Conservation (phyloP, 371 early-diverging fungal species). For the Fennellomyces sp. region DNA sequence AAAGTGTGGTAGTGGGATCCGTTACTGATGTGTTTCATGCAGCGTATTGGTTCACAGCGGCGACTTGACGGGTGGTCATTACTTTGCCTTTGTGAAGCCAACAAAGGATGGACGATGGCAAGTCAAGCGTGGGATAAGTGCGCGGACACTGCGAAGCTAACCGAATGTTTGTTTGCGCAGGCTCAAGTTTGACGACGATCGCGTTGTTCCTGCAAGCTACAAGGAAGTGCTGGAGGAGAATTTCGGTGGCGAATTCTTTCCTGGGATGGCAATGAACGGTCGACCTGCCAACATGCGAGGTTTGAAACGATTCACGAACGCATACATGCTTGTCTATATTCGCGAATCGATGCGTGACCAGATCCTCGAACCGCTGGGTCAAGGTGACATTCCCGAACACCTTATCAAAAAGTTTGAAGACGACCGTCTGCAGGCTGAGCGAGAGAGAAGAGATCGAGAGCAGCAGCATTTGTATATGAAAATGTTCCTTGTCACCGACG, state of each 20-base stretch:
- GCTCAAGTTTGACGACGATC: constrained; percentile 97
- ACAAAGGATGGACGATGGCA: constrained; percentile 79
- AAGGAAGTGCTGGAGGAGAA: constrained; percentile 96
- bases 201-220: constrained; percentile 84
- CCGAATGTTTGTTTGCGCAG: constrained; percentile 11
- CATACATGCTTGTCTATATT: constrained; percentile 97
- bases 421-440: constrained; percentile 55
- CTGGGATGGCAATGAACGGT: constrained; percentile 16
- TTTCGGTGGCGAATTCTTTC: constrained; percentile 83
- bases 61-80: constrained; percentile 96
- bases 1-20: not conserved
- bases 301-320: constrained; percentile 87
- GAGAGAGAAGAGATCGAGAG: constrained; percentile 61
- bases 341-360: constrained; percentile 75
- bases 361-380: constrained; percentile 69
- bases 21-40: constrained; percentile 3
- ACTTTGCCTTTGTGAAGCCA: constrained; percentile 92
- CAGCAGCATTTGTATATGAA: constrained; percentile 71
- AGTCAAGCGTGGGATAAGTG: not conserved
- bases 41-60: constrained; percentile 98
- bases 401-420: constrained; percentile 64
- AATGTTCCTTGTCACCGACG: constrained; percentile 60
- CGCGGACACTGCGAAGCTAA: not conserved
- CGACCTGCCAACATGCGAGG: constrained; percentile 28
- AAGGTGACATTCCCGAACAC: constrained; percentile 82